phyloP scores from a whole-genome alignment of 2,329 filamentous ascomycete genomes.

The Neonectria punicea region DNA sequence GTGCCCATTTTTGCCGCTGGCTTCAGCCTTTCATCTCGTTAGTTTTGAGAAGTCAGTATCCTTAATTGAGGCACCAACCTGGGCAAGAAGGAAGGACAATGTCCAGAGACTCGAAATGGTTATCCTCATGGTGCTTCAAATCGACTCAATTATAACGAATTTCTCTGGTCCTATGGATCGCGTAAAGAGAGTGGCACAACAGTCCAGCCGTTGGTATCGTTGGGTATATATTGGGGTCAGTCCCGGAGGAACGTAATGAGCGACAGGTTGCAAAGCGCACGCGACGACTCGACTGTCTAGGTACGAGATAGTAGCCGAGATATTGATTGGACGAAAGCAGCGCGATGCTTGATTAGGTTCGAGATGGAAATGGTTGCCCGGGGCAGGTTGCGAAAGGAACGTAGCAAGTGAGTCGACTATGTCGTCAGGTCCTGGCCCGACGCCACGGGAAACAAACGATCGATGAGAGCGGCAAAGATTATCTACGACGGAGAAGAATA shows the following conservation, averaged over 20 bases:
- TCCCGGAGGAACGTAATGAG: slow-evolving; percentile 16
- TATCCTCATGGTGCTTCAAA: slow-evolving; percentile 16
- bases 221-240: slow-evolving; percentile 6
- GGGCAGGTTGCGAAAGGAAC: slow-evolving; percentile 30
- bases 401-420: slow-evolving; percentile 19
- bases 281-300: not conserved
- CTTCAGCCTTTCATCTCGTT: slow-evolving; percentile 31
- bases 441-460: slow-evolving; percentile 18
- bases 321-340: slow-evolving; percentile 10
- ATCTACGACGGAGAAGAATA: slow-evolving; percentile 24
- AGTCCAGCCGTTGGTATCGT: slow-evolving; percentile 40
- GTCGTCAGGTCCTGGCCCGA: slow-evolving; percentile 34
- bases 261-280: slow-evolving; percentile 11
- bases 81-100: slow-evolving; percentile 30
- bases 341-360: slow-evolving; percentile 4
- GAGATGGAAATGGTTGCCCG: slow-evolving; percentile 35
- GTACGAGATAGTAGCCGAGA: slow-evolving; percentile 3
- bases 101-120: slow-evolving; percentile 7
- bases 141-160: slow-evolving; percentile 5
- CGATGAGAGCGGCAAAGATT: slow-evolving; percentile 33
- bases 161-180: slow-evolving; percentile 18
- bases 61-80: slow-evolving; percentile 26
- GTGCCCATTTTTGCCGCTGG: slow-evolving; percentile 25
- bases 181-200: slow-evolving; percentile 31
- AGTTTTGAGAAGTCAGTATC: not conserved